Evolutionary conservation across 2,329 filamentous ascomycete species (phyloP), one percentile per base, ranked within the genome.

Genomic region (Clarireedia hainanense): DNA sequence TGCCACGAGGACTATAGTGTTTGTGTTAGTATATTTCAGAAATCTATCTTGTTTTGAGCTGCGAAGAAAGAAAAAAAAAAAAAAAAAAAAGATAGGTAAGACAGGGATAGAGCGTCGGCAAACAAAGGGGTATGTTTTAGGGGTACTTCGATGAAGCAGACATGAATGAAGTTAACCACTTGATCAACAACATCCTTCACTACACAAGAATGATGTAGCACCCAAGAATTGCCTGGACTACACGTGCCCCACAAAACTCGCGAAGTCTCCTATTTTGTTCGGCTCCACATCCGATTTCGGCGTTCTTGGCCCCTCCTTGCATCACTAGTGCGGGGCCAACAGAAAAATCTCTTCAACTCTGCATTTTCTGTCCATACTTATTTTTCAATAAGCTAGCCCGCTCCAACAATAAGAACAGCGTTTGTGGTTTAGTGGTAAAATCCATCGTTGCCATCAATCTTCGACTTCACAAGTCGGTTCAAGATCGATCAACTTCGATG

Each of bases 1-100:
- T 0, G 89, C 88, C 15, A 94, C 79, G 36, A 95, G 74, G 46
- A 94, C 81, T 68, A 6, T 27, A 23, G 17, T 1, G 34, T 9
- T 42, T 23, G 60, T 64, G 60, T 42, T 42, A 65, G 59, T 57
- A 6, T 30, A 14, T 24, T 3, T 37, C 30, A 1, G 5, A 5
- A 14, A 34, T 14, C 30, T 1, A 34, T 34, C 5, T 15, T 57
- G 1, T 40, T 5, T 24, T 30, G 17, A 39, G 15, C 52, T 37
- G 56, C 56, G 50, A 39, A 9, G 27, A 20, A 30, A 6, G 15
- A 23, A n/a, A 15, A 50, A 30, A 7, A 20, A 27, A 9, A 7
- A 7, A 20, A 27, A 9, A 7, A 39, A 9, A 30, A 6, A 20
- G 20, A 9, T 6, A 17, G 37, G 10, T 6, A 9, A 7, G 27